Conservation (phyloP, 2,329 filamentous ascomycete species). For the Lachnellula subtilissima region DNA sequence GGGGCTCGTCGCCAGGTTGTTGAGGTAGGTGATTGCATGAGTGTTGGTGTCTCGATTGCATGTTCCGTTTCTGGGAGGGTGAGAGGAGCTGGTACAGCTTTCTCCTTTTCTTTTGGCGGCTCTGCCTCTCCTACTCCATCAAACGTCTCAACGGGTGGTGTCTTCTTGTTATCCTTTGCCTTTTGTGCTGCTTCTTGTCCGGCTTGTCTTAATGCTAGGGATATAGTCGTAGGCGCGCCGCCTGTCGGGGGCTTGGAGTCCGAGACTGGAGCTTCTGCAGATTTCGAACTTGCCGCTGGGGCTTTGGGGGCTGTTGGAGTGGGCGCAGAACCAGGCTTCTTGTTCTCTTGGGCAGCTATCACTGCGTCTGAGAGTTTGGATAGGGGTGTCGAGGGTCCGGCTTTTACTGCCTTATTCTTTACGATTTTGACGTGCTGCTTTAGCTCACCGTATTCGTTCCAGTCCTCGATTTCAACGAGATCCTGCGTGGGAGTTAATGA, state of each 20-base stretch:
- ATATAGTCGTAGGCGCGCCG: slow-evolving; percentile 28
- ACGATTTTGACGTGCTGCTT: slow-evolving; percentile 74
- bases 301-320: slow-evolving; percentile 13
- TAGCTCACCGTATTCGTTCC: slow-evolving; percentile 98
- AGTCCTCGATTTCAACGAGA: slow-evolving; percentile 90
- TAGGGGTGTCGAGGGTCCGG: slow-evolving; percentile 28
- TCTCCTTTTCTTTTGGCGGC: slow-evolving; percentile 3
- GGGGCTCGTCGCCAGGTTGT: slow-evolving; percentile 20
- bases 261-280: slow-evolving; percentile 1
- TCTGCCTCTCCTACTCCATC: slow-evolving; percentile 19
- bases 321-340: slow-evolving; percentile 26
- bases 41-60: slow-evolving; percentile 9
- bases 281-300: slow-evolving; percentile 14
- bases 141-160: slow-evolving; percentile 13
- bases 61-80: slow-evolving; percentile 2
- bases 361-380: slow-evolving; percentile 25
- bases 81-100: slow-evolving; percentile 12
- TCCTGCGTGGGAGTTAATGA: slow-evolving; percentile 53
- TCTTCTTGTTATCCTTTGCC: slow-evolving; percentile 54
- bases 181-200: slow-evolving; percentile 63
- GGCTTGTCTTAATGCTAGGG: slow-evolving; percentile 47
- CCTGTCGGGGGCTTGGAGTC: slow-evolving; percentile 8
- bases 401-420: slow-evolving; percentile 9
- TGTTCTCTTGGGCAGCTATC: slow-evolving; percentile 28
- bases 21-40: slow-evolving; percentile 28